Evolutionary conservation across 805 yeast genomes (phyloP).

Genomic region (Starmerella riodocensis): DNA sequence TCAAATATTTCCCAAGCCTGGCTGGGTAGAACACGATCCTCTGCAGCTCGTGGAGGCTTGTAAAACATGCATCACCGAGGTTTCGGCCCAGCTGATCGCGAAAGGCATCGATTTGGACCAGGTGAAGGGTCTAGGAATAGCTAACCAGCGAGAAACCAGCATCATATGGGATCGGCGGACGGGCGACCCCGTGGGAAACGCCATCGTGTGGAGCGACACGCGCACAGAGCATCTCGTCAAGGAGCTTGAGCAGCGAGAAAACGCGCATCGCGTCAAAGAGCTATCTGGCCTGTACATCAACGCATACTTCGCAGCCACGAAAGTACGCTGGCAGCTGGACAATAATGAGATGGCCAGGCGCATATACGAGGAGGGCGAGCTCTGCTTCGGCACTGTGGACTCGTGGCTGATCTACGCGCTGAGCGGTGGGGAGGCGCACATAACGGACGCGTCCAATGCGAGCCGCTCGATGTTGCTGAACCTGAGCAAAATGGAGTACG

Average conservation of each 20-base stretch:
- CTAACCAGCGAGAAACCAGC: conserved; percentile 94
- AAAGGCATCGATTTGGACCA: conserved; percentile 28
- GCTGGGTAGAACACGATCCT: conserved; percentile 90
- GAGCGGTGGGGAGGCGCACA: conserved; percentile 49
- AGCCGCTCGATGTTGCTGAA: conserved; percentile 84
- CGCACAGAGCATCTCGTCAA: conserved; percentile 64
- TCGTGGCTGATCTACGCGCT: conserved; percentile 84
- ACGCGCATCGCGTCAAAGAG: conserved; percentile 43
- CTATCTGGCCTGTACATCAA: conserved; percentile 78
- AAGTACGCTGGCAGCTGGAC: conserved; percentile 78
- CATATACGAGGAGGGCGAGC: conserved; percentile 60
- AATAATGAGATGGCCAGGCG: conserved; percentile 54
- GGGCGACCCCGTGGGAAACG: conserved; percentile 71
- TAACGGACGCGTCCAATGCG: conserved; percentile 84
- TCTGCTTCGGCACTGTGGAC: conserved; percentile 89
- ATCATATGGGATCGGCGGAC: conserved; percentile 70
- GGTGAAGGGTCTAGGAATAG: conserved; percentile 69
- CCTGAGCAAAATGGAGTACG: conserved; percentile 61
- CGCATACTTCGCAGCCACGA: conserved; percentile 83
- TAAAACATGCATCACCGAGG: conserved; percentile 49
- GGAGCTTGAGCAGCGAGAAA: conserved; percentile 42
- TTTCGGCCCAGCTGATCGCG: conserved; percentile 24
- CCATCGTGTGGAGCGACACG: conserved; percentile 94
- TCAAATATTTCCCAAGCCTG: conserved; percentile 33
- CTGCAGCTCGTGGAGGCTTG: conserved; percentile 68